Evolutionary conservation across 805 yeast genomes (phyloP), one percentile per base, ranked within the genome.

Genomic region (Lipomyces yamanashiensis): DNA sequence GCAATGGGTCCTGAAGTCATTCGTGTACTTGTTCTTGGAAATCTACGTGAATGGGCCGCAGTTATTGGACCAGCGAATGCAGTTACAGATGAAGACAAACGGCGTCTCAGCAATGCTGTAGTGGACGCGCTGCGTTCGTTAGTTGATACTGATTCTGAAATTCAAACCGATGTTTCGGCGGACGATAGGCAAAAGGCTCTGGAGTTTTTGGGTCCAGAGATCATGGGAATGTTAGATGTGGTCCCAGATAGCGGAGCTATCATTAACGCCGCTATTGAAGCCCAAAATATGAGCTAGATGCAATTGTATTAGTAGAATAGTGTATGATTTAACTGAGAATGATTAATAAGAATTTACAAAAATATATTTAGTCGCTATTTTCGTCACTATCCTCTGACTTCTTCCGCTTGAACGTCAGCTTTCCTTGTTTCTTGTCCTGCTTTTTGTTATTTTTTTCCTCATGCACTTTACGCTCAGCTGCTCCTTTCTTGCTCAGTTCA

Each of bases 1-100:
- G 90, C 88, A 19, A 78, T 95, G 71, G 99, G 98, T 2, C 80
- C 87, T 5, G 98, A 95, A 76, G 96, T 95, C 9, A 84, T 93
- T 43, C 83, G 96, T 69, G 87, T 93, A 50, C 84, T 90, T 0
- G 81, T 95, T 59, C 79, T 93, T 44, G 97, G 97, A 0, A 95
- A 95, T 74, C 76, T 93, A 64, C 83, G 86, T 67, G 85, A 87
- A 62, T 95, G 99, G 99, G 70, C 71, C 15, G 74, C 72, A 8
- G 76, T 77, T 1, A 71, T 76, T 8, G 56, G 62, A 12, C 2
- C 53, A 23, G 59, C 71, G 9, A 58, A 59, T 43, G 54, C 67
- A n/a, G 68, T 68, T 41, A 75, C 80, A 33, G 77, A 77, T 19
- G 79, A 80, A 36, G 90, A 87, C 63, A 80, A 79, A 54, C 74